Conservation (phyloP, 768 basidiomycete genomes). For the Neoboletus brunneissimus region DNA sequence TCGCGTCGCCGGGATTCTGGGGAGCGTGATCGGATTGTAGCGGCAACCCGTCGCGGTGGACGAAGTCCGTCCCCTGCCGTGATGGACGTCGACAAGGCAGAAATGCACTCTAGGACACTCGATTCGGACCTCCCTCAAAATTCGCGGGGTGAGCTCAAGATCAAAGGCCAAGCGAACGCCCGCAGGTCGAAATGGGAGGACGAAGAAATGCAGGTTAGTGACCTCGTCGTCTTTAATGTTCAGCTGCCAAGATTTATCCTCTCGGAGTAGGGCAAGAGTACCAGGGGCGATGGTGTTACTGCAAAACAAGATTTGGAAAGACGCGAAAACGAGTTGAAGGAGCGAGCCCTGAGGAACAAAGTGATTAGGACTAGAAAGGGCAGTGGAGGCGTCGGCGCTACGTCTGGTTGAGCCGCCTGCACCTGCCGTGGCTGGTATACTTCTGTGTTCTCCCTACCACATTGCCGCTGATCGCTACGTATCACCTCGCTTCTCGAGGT, state of each 20-base stretch:
- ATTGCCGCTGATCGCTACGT: conserved; percentile 22
- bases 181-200: conserved; percentile 57
- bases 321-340: conserved; percentile 78
- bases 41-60: conserved; percentile 20
- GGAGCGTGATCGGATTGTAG: conserved; percentile 20
- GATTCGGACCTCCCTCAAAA: conserved; percentile 33
- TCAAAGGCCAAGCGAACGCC: conserved; percentile 66
- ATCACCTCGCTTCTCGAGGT: conserved; percentile 23
- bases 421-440: conserved; percentile 19
- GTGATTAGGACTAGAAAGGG: conserved; percentile 69
- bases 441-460: conserved; percentile 15
- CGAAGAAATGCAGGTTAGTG: conserved; percentile 31
- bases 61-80: conserved; percentile 26
- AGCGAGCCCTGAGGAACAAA: conserved; percentile 78
- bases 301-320: conserved; percentile 52
- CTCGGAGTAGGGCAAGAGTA: conserved; percentile 22
- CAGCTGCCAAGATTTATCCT: conserved; percentile 7
- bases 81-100: conserved; percentile 26
- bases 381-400: conserved; percentile 23
- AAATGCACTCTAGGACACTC: conserved; percentile 21
- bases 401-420: conserved; percentile 20
- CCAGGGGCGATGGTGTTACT: conserved; percentile 2
- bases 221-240: conserved; percentile 4
- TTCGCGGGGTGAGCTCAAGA: conserved; percentile 56
- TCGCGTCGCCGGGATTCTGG: conserved; percentile 32